These are phyloP conservation scores for Hypoxylon lenormandii DNA, from an alignment of 495 filamentous ascomycete species.

Conservation along the genomic window DNA sequence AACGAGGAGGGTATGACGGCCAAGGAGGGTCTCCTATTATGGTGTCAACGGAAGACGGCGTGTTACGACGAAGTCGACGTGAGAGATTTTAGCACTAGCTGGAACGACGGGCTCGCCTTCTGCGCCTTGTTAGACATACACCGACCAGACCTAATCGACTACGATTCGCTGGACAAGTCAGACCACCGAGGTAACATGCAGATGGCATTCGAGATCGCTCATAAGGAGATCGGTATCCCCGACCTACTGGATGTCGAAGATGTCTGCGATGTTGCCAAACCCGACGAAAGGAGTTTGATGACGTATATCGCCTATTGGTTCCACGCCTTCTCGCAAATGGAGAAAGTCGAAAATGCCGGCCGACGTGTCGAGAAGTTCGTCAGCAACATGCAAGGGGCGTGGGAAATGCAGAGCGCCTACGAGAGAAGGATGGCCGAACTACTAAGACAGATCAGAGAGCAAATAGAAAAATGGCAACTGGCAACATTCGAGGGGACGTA, in stretches of 20 bases:
- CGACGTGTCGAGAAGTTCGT: conserved; percentile 98
- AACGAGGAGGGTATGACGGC: conserved; percentile 98
- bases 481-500: conserved; percentile 91
- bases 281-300: conserved; percentile 96
- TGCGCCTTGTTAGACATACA: conserved; percentile 97
- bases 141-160: conserved; percentile 96
- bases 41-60: conserved; percentile 98
- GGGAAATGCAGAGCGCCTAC: conserved; percentile 98
- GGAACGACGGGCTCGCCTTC: conserved; percentile 97
- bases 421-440: conserved; percentile 87
- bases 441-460: conserved; percentile 76
- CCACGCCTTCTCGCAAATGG: conserved; percentile 98
- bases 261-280: conserved; percentile 94
- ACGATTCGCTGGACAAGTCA: conserved; percentile 88
- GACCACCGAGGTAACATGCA: conserved; percentile 98
- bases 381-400: conserved; percentile 98
- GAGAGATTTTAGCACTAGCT: conserved; percentile 90
- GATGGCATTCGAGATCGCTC: conserved; percentile 93
- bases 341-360: conserved; percentile 96
- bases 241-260: conserved; percentile 96
- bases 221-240: conserved; percentile 96
- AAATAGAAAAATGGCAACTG: conserved; percentile 78
- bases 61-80: conserved; percentile 98
- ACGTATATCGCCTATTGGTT: conserved; percentile 99
- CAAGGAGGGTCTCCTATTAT: conserved; percentile 92